Conservation (phyloP, 805 yeast genomes). For the Candida ponderosae region DNA sequence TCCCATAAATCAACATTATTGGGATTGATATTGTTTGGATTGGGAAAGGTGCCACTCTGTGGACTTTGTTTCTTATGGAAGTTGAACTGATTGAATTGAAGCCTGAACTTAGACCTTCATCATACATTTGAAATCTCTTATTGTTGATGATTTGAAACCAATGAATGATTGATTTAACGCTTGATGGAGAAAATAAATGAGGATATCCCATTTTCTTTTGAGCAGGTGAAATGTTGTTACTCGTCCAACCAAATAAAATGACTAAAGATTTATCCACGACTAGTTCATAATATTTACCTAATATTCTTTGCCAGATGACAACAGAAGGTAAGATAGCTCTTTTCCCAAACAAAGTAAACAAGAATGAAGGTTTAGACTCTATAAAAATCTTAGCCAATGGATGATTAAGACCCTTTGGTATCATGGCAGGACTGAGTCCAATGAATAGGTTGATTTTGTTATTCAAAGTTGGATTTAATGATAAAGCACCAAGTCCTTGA, state of each 20-base stretch:
- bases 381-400: conserved; percentile 68
- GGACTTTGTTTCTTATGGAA: conserved; percentile 21
- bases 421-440: conserved; percentile 91
- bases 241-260: conserved; percentile 62
- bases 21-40: conserved; percentile 49
- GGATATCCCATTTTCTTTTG: conserved; percentile 72
- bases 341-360: conserved; percentile 67
- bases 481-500: conserved; percentile 79
- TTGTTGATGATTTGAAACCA: conserved; percentile 77
- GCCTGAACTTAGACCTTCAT: conserved; percentile 33
- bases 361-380: conserved; percentile 65
- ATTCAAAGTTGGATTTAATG: conserved; percentile 59
- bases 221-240: conserved; percentile 52
- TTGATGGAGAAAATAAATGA: conserved; percentile 73
- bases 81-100: conserved; percentile 11
- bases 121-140: conserved; percentile 68
- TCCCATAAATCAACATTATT: conserved; percentile 62
- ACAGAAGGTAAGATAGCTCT: conserved; percentile 66
- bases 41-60: conserved; percentile 49
- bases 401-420: conserved; percentile 79
- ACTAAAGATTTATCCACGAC: conserved; percentile 58
- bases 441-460: conserved; percentile 47
- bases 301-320: conserved; percentile 65
- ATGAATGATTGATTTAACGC: conserved; percentile 76
- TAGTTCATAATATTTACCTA: conserved; percentile 60